Conservation (phyloP, 495 filamentous ascomycete genomes). For the Massariosphaeria phaeospora region DNA sequence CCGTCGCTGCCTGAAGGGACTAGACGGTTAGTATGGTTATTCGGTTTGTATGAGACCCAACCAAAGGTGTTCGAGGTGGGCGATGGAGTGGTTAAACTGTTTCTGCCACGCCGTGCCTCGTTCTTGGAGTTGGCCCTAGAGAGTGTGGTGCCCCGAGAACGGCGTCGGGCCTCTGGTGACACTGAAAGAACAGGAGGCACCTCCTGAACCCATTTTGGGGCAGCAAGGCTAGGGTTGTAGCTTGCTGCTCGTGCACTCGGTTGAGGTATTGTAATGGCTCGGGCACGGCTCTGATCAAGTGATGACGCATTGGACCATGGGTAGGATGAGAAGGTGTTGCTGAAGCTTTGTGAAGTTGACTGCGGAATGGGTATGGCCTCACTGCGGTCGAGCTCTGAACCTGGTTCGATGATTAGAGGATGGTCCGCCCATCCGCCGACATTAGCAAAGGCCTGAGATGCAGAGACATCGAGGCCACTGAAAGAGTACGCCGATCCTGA, state of each 20-base stretch:
- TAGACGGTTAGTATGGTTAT: conserved; percentile 12
- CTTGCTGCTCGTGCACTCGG: neutral
- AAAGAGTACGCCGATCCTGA: conserved; percentile 18
- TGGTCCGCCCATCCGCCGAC: conserved; percentile 26
- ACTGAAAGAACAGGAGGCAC: conserved; percentile 2
- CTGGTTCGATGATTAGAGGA: conserved; percentile 13
- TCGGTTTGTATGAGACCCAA: conserved; percentile 30
- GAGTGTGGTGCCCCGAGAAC: neutral
- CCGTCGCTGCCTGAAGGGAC: conserved; percentile 20
- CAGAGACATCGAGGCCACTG: conserved; percentile 2
- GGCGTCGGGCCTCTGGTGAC: conserved; percentile 10
- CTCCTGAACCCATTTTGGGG: neutral
- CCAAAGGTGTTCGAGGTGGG: conserved; percentile 20
- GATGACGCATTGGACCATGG: neutral
- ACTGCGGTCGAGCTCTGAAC: conserved; percentile 8
- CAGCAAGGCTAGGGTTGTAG: neutral
- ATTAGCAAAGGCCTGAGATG: conserved; percentile 18
- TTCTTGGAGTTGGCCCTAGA: conserved; percentile 8
- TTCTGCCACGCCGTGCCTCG: neutral
- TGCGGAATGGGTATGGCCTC: conserved; percentile 18
- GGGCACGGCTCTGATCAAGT: neutral
- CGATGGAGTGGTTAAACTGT: conserved; percentile 19
- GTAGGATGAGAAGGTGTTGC: conserved; percentile 3
- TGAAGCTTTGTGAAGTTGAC: neutral
- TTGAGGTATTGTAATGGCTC: conserved; percentile 27